Evolutionary conservation across 192 early-diverging fungal species (phyloP).

Genomic region (Lunasporangiospora selenospora): DNA sequence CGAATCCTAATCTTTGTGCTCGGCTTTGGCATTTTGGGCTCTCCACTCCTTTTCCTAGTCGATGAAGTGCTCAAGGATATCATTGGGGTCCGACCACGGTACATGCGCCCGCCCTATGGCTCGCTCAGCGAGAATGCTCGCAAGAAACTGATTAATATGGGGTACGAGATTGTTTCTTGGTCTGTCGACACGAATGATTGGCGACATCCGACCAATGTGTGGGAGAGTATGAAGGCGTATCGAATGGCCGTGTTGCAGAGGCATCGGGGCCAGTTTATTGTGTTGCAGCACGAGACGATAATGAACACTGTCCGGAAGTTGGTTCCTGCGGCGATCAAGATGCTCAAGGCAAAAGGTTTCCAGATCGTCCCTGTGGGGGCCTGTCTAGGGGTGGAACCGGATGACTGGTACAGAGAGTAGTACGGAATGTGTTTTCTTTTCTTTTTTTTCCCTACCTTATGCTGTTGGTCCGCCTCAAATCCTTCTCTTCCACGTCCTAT

Average conservation of each 20-base stretch:
- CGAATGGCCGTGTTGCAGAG: background rate
- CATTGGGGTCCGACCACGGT: conserved; percentile 59
- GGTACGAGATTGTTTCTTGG: conserved; percentile 33
- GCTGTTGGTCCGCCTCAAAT: too few species aligned
- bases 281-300: conserved; percentile 12
- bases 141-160: conserved; percentile 10
- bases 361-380: conserved; percentile 27
- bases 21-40: too few species aligned
- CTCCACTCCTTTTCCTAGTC: background rate
- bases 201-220: conserved; percentile 9
- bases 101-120: conserved; percentile 64
- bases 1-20: too few species aligned
- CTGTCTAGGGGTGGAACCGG: conserved; percentile 9
- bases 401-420: conserved; percentile 29
- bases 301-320: conserved; percentile 1
- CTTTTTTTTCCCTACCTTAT: too few species aligned
- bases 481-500: too few species aligned
- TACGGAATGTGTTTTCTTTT: too few species aligned
- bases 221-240: background rate
- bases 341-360: conserved; percentile 12
- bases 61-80: conserved; percentile 52
- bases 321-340: conserved; percentile 10
- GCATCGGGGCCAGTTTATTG: conserved; percentile 7
- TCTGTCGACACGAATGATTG: conserved; percentile 30
- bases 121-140: background rate